phyloP scores from a whole-genome alignment of 148 eudicot genomes.

The Amaranthus palmeri region DNA sequence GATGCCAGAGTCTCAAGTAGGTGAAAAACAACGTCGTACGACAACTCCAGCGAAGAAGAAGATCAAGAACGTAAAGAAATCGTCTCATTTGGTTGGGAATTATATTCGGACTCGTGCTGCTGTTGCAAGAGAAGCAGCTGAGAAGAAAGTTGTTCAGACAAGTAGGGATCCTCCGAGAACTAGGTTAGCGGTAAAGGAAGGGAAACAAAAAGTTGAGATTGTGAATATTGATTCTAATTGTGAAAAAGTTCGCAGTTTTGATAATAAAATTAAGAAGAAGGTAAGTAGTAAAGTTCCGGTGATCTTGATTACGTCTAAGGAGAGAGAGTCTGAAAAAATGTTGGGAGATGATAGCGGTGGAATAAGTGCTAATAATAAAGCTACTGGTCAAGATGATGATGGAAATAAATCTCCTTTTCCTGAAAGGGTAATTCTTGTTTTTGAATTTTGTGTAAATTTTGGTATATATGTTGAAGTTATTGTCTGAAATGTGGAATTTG shows the following conservation, averaged over 20 bases:
- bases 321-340: conserved; percentile 23
- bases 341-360: conserved; percentile 79
- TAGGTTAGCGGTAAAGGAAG: conserved; percentile 20
- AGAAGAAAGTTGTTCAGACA: neutral
- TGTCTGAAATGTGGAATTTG: neutral
- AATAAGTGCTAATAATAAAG: conserved; percentile 72
- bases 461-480: too few relatives aligned
- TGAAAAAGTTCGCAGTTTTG: too few relatives aligned
- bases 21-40: conserved; percentile 34
- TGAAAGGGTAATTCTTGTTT: conserved; percentile 43
- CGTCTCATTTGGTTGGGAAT: conserved; percentile 31
- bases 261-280: conserved; percentile 13
- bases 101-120: conserved; percentile 55
- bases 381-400: conserved; percentile 58
- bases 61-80: neutral
- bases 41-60: conserved; percentile 28
- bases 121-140: conserved; percentile 30
- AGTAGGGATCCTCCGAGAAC: conserved; percentile 22
- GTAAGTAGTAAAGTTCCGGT: conserved; percentile 14
- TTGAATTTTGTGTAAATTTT: neutral
- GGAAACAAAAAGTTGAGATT: neutral
- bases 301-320: conserved; percentile 25
- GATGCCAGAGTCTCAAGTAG: conserved; percentile 58
- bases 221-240: neutral
- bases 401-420: conserved; percentile 58